Evolutionary conservation across 768 basidiomycete species (phyloP).

Genomic region (Crassisporium funariophilum): DNA sequence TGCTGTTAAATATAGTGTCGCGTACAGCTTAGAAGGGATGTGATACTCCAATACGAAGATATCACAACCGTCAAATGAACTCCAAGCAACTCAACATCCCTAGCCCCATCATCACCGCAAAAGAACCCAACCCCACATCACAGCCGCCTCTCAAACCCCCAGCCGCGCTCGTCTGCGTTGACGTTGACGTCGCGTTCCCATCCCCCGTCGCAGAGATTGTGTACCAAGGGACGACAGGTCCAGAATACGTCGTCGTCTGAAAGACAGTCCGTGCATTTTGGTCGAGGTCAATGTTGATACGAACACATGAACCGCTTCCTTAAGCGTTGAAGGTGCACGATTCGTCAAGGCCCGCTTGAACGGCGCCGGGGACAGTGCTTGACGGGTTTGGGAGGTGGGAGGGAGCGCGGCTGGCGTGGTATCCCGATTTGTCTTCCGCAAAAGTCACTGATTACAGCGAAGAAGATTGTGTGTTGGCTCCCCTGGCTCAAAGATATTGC

Average conservation of each 20-base stretch:
- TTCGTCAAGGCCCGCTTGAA: constrained; percentile 7
- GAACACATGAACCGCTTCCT: constrained; percentile 7
- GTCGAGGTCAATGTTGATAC: constrained; percentile 2
- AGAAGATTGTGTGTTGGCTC: not conserved
- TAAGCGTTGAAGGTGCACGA: constrained; percentile 1
- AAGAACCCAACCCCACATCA: not conserved
- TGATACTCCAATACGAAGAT: too few species aligned
- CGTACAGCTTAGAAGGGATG: too few species aligned
- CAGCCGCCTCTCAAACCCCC: not conserved
- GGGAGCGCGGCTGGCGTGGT: constrained; percentile 6
- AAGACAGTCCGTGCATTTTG: not conserved
- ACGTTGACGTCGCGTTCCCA: not conserved
- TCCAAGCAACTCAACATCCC: too few species aligned
- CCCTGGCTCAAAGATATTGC: not conserved
- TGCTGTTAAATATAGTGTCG: too few species aligned
- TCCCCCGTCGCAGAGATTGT: not conserved
- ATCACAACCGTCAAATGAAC: too few species aligned
- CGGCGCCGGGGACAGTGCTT: not conserved
- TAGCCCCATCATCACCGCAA: not conserved
- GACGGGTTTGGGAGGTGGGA: not conserved
- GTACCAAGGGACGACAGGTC: not conserved
- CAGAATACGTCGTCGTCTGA: constrained; percentile 6
- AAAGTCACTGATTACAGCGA: constrained; percentile 2
- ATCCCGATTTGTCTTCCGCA: constrained; percentile 6
- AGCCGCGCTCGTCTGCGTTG: not conserved